Conservation (phyloP, 2,329 filamentous ascomycete genomes). For the Xylariaceae sp. region DNA sequence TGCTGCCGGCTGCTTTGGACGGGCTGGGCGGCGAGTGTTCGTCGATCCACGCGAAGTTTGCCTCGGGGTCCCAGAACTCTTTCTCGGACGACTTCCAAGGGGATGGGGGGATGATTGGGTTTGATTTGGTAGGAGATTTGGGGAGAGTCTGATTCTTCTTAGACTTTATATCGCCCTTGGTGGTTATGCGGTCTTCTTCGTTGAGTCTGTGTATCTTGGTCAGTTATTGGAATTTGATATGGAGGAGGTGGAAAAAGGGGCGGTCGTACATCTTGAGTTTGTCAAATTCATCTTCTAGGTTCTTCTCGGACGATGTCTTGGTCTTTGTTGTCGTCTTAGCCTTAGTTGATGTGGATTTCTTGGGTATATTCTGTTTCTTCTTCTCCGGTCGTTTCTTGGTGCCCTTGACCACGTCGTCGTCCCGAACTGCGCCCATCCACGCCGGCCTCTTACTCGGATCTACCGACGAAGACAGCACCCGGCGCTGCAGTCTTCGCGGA, state of each 20-base stretch:
- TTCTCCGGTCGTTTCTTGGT: conserved; percentile 16
- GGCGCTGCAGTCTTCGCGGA: conserved; percentile 19
- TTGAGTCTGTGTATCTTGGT: conserved; percentile 21
- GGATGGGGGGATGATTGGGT: conserved; percentile 25
- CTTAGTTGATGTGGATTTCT: conserved; percentile 4
- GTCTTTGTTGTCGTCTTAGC: conserved; percentile 4
- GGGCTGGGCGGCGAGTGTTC: conserved; percentile 28
- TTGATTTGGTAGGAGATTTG: conserved; percentile 24
- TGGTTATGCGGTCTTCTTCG: conserved; percentile 24
- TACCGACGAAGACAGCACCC: conserved; percentile 20
- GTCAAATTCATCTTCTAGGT: conserved; percentile 29
- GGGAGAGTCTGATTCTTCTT: conserved; percentile 17
- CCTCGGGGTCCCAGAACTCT: conserved; percentile 33
- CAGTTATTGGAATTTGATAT: not conserved
- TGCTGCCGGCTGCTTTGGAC: conserved; percentile 8
- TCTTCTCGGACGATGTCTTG: conserved; percentile 14
- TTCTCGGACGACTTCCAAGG: conserved; percentile 31
- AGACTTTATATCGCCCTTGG: not conserved
- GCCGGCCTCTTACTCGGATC: conserved; percentile 10
- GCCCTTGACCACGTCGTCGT: conserved; percentile 6
- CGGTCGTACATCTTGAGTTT: conserved; percentile 30
- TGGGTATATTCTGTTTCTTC: conserved; percentile 9
- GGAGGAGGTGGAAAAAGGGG: not conserved
- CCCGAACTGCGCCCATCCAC: conserved; percentile 4
- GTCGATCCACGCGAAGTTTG: conserved; percentile 33